Conservation (phyloP, 768 basidiomycete genomes). For the Antrodiella citrinella region DNA sequence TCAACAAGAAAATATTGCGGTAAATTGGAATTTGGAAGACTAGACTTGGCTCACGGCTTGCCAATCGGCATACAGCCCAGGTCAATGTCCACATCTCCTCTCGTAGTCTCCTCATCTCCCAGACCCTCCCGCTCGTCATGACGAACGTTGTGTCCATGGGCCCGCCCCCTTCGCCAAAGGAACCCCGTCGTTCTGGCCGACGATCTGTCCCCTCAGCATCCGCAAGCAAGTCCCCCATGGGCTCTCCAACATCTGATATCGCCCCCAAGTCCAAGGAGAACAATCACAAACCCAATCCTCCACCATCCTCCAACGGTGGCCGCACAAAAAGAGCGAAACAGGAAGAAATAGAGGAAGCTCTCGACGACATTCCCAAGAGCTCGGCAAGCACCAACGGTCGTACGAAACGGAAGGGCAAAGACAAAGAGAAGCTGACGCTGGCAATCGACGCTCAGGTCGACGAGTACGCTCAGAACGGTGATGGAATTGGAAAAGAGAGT, state of each 20-base stretch:
- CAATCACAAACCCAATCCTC: conserved; percentile 15
- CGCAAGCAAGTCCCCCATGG: conserved; percentile 60
- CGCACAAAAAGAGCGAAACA: conserved; percentile 60
- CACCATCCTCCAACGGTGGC: conserved; percentile 18
- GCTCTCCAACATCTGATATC: conserved; percentile 49
- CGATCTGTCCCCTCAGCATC: conserved; percentile 63
- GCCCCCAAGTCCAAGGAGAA: conserved; percentile 23
- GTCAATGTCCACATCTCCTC: conserved; percentile 12
- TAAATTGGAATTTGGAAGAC: no score
- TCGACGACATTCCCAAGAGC: conserved; percentile 44
- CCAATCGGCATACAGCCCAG: conserved; percentile 11
- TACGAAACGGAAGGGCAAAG: conserved; percentile 58
- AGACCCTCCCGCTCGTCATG: conserved; percentile 26
- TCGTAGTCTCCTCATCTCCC: conserved; percentile 6
- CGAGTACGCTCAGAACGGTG: conserved; percentile 21
- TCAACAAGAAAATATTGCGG: background rate
- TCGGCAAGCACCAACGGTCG: conserved; percentile 29
- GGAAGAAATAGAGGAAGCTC: conserved; percentile 61
- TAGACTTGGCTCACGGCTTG: no score
- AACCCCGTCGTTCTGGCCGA: conserved; percentile 70
- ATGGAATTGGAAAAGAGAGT: conserved; percentile 24
- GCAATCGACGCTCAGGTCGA: conserved; percentile 21
- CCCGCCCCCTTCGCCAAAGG: conserved; percentile 68
- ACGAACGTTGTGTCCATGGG: conserved; percentile 66
- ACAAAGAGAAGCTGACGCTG: conserved; percentile 39